A percentile compares a stretch with the other conserved stretches of the same genome.
Conservation (phyloP, 495 filamentous ascomycete genomes). For the Aspergillus ostianus region DNA sequence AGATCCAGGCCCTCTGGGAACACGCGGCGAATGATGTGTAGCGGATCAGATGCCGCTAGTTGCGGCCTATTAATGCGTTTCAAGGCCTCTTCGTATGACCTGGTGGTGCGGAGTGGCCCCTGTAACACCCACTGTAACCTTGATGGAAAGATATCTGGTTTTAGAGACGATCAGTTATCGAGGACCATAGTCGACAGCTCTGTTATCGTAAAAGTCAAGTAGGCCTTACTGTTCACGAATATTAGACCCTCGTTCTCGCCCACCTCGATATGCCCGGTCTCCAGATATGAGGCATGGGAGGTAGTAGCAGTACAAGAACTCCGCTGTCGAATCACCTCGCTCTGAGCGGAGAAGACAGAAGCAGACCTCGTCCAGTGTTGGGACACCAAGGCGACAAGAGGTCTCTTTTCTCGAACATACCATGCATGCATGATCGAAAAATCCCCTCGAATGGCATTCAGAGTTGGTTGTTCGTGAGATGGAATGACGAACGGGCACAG, state of each 20-base stretch:
- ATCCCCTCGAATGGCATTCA: background rate
- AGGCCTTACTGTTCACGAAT: constrained; percentile 78
- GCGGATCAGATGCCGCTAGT: constrained; percentile 61
- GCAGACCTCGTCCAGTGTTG: background rate
- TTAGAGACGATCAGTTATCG: constrained; percentile 9
- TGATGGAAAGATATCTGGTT: constrained; percentile 77
- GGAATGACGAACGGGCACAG: background rate
- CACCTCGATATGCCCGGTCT: constrained; percentile 70
- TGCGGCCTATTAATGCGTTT: constrained; percentile 60
- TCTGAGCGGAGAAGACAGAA: background rate
- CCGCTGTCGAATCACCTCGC: background rate
- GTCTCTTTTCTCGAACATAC: background rate
- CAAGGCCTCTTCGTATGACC: constrained; percentile 58
- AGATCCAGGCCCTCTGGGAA: constrained; percentile 59
- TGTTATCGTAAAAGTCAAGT: background rate
- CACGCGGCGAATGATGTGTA: constrained; percentile 58
- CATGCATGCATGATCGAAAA: background rate
- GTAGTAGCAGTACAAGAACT: background rate
- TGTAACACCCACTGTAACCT: constrained; percentile 66
- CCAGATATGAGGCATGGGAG: constrained; percentile 25
- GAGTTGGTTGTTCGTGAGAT: background rate
- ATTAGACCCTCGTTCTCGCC: constrained; percentile 73
- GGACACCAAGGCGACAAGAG: background rate
- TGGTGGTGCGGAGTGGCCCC: constrained; percentile 56
- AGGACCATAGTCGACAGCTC: background rate